Evolutionary conservation across 495 filamentous ascomycete species (phyloP), one percentile per base, ranked within the genome.

Genomic region (Penicillium bovifimosum): DNA sequence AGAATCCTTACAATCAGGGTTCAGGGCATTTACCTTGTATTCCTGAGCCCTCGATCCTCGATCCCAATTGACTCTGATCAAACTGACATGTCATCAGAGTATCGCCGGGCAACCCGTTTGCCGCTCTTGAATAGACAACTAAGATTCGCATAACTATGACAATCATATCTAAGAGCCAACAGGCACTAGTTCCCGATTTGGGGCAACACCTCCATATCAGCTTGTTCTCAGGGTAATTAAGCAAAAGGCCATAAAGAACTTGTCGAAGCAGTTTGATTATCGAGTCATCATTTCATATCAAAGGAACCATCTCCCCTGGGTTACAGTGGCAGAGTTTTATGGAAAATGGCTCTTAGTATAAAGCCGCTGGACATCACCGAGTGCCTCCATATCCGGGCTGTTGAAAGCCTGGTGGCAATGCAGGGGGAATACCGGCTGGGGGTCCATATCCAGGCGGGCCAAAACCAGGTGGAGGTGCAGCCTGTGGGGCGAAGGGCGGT

Each of bases 381-480:
- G 58, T 68, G 6, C 69, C 67, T 26, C 68, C 73, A 63, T 76
- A 80, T 5, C 69, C 68, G 2, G 71, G 60, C 55, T 71, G 77
- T 58, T 79, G 76, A 45, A 80, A 81, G 6, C 76, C 76, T 14
- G 74, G 74, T 6, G 76, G 76, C 17, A 80, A 52, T 14, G 73
- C 64, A 17, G 73, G 71, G 1, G 59, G 53, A n/a, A n/a, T n/a
- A 16, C 68, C 66, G 45, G 57, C 45, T 29, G 70, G 62, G 17
- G 75, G 68, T 7, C 62, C 68, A 56, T 81, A 82, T 1, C 77
- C 80, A 26, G 80, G 75, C 14, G 81, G 76, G 1, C 70, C 76
- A 54, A 82, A 79, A 5, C 79, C 80, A 40, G 83, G 77, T 6
- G 81, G 79, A 16, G 78, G 74, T 33, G 70, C 74, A 31, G 71